Evolutionary conservation across 73 alveolate species (phyloP), one percentile per base, ranked within the genome.

Genomic region (Loxodes magnus): DNA sequence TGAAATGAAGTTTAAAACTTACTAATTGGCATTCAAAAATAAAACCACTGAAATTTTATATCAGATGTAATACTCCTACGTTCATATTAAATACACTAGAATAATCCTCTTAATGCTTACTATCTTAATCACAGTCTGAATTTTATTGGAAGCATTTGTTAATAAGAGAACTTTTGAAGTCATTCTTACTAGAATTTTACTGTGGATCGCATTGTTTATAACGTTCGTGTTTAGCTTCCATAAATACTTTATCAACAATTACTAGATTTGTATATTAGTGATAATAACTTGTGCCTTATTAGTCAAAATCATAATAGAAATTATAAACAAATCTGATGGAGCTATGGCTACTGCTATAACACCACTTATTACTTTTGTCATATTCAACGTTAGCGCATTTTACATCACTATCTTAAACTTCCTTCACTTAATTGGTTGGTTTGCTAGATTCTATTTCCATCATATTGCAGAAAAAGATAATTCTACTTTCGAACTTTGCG

Each of bases 291-390:
- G 0, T 1, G 21, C 53, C 21, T 2, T 39, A 2, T 30, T 39
- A 0, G 21, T 39, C 21, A 39, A 46, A 46, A 25, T 46, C 26
- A 41, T 20, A 16, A 24, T 41, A 25, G 59, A 46, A 46, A 25
- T 46, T 10, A 41, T 41, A 5, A 25, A 12, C 27, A 10, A n/a
- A 10, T 25, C 22, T 25, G 35, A 37, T 10, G 59, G 59, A 22
- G 36, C 59, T n/a, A 25, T 46, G 34, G 59, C 59, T 39, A 46
- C 59, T 10, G 59, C 43, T 1, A 5, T 9, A 1, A 19, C 27
- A 10, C 59, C 59, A 21, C n/a, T 41, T 17, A 10, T 46, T 0
- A 46, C 59, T 25, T 46, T 25, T 24, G 17, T 46, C n/a, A 16
- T 46, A 0, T 46, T 46, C 17, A 46, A 46, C 27, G 59, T 46